Base-by-base conservation (phyloP, 768 basidiomycete genomes). In the Rhodocollybia butyracea region DNA sequence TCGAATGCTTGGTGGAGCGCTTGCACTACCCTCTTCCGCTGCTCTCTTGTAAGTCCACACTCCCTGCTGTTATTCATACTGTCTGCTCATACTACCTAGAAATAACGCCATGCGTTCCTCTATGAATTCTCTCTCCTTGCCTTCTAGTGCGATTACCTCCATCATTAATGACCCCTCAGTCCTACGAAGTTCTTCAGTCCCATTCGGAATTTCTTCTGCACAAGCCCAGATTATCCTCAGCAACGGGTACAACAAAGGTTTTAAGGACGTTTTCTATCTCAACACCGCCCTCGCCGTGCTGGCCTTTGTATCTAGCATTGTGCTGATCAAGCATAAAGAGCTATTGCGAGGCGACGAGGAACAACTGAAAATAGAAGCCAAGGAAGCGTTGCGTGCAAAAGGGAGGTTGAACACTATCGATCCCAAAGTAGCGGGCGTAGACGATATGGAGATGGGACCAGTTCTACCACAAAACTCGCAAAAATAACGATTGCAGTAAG, bases 1-100 rank as follows among this genome's bases (percentile, higher is more conserved):
- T 45, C 78, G 88, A 13, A 70, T 84, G 52, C 70, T 91, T 3
- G 89, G 89, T 21, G 88, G 88, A 17, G 85, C 88, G 0, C 63
- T 92, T 2, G 75, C 82, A 5, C 75, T 90, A 1, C 84, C 88
- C 1, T 71, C 87, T 26, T 82, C 79, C 5, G 76, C 80, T 0
- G 80, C 85, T 3, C 71, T 88, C 42, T 77, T 88, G 75, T 81
- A 57, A 53, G 70, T 61, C n/a, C n/a, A n/a, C n/a, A n/a, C n/a
- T n/a, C n/a, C n/a, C n/a, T n/a, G n/a, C n/a, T n/a, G n/a, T n/a
- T n/a, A n/a, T n/a, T n/a, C 1, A 21, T 41, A 48, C 5, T 7
- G 6, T 51, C 22, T 22, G 8, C 10, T 26, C 54, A 42, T 13
- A 30, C 21, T 1, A 15, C 5, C 10, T 10, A 73, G 65, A 22